Evolutionary conservation across 2,329 filamentous ascomycete species (phyloP).

Genomic region (Geosmithia morbida): DNA sequence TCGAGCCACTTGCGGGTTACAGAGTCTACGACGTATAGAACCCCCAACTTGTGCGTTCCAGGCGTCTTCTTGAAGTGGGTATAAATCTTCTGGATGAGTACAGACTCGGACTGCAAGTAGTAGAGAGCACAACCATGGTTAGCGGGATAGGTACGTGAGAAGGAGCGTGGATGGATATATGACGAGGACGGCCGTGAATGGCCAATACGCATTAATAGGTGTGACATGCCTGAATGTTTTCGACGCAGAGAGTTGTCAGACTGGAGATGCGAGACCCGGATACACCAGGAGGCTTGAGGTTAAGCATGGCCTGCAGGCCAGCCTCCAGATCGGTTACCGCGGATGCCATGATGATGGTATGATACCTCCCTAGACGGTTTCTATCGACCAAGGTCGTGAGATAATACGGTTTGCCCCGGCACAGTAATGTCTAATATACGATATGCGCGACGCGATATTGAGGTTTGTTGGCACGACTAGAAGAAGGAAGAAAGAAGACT

Average conservation of each 20-base stretch:
- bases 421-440: neutral
- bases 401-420: neutral
- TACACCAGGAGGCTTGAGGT: conserved; percentile 83
- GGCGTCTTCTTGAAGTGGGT: conserved; percentile 95
- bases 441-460: neutral
- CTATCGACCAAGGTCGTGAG: neutral
- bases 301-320: conserved; percentile 81
- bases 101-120: conserved; percentile 63
- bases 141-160: neutral
- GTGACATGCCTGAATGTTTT: conserved; percentile 67
- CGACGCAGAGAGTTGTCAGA: conserved; percentile 76
- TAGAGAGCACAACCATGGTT: neutral
- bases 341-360: conserved; percentile 45
- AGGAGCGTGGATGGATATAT: neutral
- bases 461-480: neutral
- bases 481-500: neutral
- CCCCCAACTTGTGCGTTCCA: conserved; percentile 91
- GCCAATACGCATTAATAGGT: neutral
- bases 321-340: conserved; percentile 83
- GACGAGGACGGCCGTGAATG: neutral
- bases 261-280: conserved; percentile 82
- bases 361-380: neutral
- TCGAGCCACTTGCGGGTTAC: conserved; percentile 98
- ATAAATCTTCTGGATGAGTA: conserved; percentile 90
- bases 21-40: conserved; percentile 99